phyloP scores from a whole-genome alignment of 495 filamentous ascomycete genomes.

The Xylaria palmicola region DNA sequence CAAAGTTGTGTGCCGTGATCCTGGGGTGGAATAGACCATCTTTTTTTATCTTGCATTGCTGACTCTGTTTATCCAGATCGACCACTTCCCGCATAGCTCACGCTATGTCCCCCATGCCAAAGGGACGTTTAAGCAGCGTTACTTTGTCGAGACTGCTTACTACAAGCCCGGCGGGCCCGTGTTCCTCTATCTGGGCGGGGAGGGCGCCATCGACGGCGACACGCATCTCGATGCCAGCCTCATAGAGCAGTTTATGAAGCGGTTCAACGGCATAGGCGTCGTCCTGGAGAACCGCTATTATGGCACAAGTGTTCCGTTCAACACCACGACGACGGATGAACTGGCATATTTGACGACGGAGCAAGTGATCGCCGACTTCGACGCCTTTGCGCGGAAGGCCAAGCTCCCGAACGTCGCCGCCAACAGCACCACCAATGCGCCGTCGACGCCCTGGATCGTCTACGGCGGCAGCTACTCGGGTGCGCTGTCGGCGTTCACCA shows the following conservation, averaged over 20 bases:
- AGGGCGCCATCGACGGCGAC: constrained; percentile 27
- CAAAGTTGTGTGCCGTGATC: not conserved
- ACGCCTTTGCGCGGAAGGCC: constrained; percentile 39
- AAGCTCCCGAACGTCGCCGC: constrained; percentile 30
- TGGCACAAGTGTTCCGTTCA: constrained; percentile 35
- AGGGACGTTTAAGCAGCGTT: constrained; percentile 40
- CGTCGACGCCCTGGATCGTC: constrained; percentile 36
- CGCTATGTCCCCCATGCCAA: constrained; percentile 36
- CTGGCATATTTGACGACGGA: constrained; percentile 39
- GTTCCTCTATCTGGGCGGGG: constrained; percentile 41
- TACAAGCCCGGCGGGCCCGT: constrained; percentile 43
- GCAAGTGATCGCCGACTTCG: constrained; percentile 41
- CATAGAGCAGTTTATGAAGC: constrained; percentile 38
- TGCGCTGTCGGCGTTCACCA: constrained; percentile 35
- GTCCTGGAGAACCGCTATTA: constrained; percentile 44
- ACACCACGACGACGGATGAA: constrained; percentile 34
- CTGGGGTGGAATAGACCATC: not conserved
- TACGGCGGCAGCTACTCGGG: constrained; percentile 40
- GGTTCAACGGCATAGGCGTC: constrained; percentile 38
- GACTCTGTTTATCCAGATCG: constrained; percentile 26
- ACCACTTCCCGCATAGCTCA: constrained; percentile 36
- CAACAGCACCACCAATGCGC: constrained; percentile 27
- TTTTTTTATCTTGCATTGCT: not conserved
- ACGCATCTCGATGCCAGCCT: constrained; percentile 22
- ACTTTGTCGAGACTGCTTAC: constrained; percentile 40